These are phyloP conservation scores for Bothriochloa decipiens DNA, from an alignment of 176 grass and related monocot genomes.

Conservation along the genomic window DNA sequence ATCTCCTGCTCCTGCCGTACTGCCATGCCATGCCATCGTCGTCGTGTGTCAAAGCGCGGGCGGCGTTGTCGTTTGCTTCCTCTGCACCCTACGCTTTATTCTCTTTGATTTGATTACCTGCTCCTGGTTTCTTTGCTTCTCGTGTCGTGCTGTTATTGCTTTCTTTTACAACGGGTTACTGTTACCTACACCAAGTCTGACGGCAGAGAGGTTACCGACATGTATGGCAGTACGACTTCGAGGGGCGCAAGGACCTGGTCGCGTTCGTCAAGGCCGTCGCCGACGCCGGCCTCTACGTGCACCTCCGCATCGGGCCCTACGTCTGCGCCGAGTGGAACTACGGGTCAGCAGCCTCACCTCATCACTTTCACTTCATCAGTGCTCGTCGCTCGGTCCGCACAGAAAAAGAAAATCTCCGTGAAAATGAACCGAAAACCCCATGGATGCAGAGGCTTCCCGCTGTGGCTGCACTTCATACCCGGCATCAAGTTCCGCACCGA, in stretches of 20 bases:
- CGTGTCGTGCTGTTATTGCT: neutral
- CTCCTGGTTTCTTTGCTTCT: neutral
- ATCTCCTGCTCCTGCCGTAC: neutral
- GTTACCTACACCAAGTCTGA: neutral
- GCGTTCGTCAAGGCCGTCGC: constrained; percentile 84
- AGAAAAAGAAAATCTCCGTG: neutral
- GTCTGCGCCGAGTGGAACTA: constrained; percentile 99
- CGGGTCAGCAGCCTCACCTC: constrained; percentile 45
- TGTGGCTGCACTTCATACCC: constrained; percentile 98
- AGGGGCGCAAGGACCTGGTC: constrained; percentile 92
- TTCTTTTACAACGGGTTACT: neutral
- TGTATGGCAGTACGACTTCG: constrained; percentile 88
- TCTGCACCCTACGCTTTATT: constrained; percentile 54
- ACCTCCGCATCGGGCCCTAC: constrained; percentile 97
- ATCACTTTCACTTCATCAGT: neutral
- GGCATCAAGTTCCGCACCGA: constrained; percentile 96
- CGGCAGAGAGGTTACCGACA: neutral
- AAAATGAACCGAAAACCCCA: neutral
- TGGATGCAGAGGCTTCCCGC: constrained; percentile 78
- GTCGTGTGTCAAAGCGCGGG: constrained; percentile 7
- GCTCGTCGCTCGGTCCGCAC: too few relatives aligned
- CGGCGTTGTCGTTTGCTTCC: constrained; percentile 28
- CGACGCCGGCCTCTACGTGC: constrained; percentile 88
- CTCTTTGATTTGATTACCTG: neutral
- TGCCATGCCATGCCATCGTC: constrained; percentile 6